Conservation (phyloP, 2,329 filamentous ascomycete genomes). For the Colletotrichum falcatum region DNA sequence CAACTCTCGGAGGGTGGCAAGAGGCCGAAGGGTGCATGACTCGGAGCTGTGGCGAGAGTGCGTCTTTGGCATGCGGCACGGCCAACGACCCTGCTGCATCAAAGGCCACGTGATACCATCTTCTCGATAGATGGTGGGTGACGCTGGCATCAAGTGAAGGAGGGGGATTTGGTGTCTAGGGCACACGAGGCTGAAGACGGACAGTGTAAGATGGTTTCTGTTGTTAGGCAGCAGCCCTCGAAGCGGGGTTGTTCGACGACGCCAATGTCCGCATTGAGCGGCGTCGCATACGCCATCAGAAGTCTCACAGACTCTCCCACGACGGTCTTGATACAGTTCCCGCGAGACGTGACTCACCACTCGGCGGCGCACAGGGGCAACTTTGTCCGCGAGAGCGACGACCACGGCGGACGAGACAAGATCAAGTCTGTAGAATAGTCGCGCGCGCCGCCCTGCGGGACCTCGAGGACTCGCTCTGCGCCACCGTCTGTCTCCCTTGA, state of each 20-base stretch:
- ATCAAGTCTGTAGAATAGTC: not conserved
- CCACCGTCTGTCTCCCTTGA: not conserved
- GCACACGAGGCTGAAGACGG: not conserved
- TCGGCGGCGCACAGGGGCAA: not conserved
- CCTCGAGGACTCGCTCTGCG: not conserved
- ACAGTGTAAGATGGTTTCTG: not conserved
- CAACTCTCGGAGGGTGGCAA: not conserved
- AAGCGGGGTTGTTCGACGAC: slow-evolving; percentile 20
- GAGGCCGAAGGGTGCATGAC: not conserved
- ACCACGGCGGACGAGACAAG: not conserved
- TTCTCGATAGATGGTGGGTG: too few relatives aligned
- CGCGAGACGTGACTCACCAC: not conserved
- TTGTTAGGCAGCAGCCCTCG: slow-evolving; percentile 26
- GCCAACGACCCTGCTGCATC: not conserved
- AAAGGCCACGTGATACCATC: not conserved
- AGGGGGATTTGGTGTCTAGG: not conserved
- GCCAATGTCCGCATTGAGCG: not conserved
- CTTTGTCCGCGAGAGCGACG: too few relatives aligned
- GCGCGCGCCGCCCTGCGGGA: not conserved
- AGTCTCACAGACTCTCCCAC: not conserved
- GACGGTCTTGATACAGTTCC: not conserved
- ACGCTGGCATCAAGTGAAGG: not conserved
- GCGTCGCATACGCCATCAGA: not conserved
- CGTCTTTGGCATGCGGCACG: not conserved
- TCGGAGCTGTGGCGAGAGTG: not conserved